Evolutionary conservation across 768 basidiomycete genomes (phyloP).

Genomic region (Suillus tomentosus): DNA sequence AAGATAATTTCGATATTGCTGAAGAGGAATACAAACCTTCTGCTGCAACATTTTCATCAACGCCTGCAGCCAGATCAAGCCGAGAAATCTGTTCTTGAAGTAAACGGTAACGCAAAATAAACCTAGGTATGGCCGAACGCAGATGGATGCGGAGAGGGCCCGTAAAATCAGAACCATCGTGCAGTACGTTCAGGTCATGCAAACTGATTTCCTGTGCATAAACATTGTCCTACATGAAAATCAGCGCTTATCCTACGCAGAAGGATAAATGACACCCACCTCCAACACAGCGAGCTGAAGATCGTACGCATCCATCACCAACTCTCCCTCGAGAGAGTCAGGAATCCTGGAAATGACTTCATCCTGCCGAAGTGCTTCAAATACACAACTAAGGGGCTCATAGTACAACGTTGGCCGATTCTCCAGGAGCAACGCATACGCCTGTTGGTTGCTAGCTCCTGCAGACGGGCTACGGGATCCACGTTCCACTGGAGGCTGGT

Average conservation of each 20-base stretch:
- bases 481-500: conserved; percentile 42
- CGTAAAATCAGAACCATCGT: conserved; percentile 61
- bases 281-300: conserved; percentile 65
- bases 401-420: conserved; percentile 74
- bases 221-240: conserved; percentile 58
- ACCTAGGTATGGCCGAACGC: conserved; percentile 52
- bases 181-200: conserved; percentile 70
- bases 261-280: conserved; percentile 38
- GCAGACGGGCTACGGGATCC: conserved; percentile 28
- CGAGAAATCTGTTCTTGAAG: conserved; percentile 59
- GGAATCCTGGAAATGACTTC: conserved; percentile 48
- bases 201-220: conserved; percentile 68
- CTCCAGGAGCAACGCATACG: conserved; percentile 53
- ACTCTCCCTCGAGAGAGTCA: conserved; percentile 57
- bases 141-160: conserved; percentile 67
- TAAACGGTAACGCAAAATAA: conserved; percentile 64
- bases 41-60: conserved; percentile 19
- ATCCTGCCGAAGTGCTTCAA: conserved; percentile 72
- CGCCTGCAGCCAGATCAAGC: conserved; percentile 30
- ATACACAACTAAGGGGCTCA: conserved; percentile 68
- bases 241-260: conserved; percentile 10
- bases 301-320: conserved; percentile 72
- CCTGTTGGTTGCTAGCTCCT: conserved; percentile 19
- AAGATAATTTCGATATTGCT: not conserved
- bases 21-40: conserved; percentile 21